Base-by-base conservation (phyloP, 495 filamentous ascomycete species). In the Penicillium longicatenatum region DNA sequence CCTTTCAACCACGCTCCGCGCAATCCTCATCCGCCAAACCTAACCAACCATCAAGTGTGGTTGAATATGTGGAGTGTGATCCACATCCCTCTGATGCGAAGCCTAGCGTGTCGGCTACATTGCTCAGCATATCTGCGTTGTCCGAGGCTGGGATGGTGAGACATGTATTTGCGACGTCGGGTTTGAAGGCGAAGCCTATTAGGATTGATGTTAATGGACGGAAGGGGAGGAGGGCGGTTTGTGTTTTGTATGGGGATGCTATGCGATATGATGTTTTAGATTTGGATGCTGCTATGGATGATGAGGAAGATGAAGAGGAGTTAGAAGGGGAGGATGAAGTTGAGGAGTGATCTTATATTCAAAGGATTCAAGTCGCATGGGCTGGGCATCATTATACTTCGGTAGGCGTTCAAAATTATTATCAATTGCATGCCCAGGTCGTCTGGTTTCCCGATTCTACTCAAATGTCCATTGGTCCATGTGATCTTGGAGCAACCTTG, bases 221-320 rank as follows among this genome's bases (percentile, higher is more conserved):
- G 14, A 76, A 74, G 29, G 79, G 75, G 2, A 75, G 83, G 24
- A 70, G 83, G 50, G 80, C 79, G 21, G 72, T 82, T 3, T 85
- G 81, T 61, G 80, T 85, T 21, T 60, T 87, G 50, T 83, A 82
- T 55, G 75, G 77, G 12, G 83, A 86, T 61, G 69, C 67, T 17
- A 65, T 80, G 66, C 77, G 76, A 45, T 87, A 86, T 62, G 77
- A 81, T 33, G 76, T 86, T 8, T 76, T 84, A 53, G 82, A 85
- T 62, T 52, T 87, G 52, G 84, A 86, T 68, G 68, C 47, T 20
- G 44, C 56, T 12, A 46, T 21, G 8, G 52, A 55, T 6, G 56
- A 48, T 3, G 59, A 50, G 20, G 60, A 56, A 24, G 35, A 54
- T 26, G 31, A 50, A 8, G 48, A 37, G 16, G 26, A 35, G 19